phyloP scores from a whole-genome alignment of 306 rosid genomes.

The Rubus idaeus region DNA sequence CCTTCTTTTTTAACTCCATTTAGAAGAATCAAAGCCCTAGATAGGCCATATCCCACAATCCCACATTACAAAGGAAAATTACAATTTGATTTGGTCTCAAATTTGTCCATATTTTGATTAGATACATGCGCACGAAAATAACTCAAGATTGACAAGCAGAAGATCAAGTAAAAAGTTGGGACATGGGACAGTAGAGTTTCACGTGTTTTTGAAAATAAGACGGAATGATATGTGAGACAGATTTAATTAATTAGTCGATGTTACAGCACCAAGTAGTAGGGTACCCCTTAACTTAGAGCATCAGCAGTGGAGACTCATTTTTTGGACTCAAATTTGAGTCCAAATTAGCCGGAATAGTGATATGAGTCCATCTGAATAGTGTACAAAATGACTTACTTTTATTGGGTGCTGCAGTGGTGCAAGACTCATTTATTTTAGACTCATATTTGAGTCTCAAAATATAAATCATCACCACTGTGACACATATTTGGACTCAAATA shows the following conservation, averaged over 20 bases:
- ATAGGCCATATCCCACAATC: constrained; percentile 1
- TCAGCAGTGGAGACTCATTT: too few relatives aligned
- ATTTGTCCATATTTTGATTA: constrained; percentile 12
- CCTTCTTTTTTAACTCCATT: background rate
- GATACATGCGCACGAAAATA: constrained; percentile 1
- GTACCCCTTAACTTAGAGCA: background rate
- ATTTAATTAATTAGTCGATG: background rate
- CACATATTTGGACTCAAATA: too few relatives aligned
- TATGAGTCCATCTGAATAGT: too few relatives aligned
- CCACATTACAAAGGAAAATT: constrained; percentile 5
- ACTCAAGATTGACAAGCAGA: background rate
- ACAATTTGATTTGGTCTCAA: constrained; percentile 13
- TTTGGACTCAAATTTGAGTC: too few relatives aligned
- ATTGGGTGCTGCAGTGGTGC: too few relatives aligned
- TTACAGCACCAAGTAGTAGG: background rate
- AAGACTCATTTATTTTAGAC: too few relatives aligned
- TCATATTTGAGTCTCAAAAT: too few relatives aligned
- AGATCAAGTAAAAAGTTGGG: background rate
- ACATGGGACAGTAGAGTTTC: background rate
- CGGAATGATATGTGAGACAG: too few relatives aligned
- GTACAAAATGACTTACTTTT: too few relatives aligned
- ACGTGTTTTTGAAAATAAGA: constrained; percentile 11
- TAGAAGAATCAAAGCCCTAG: background rate
- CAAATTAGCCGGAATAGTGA: too few relatives aligned
- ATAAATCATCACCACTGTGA: too few relatives aligned